Base-by-base conservation (phyloP, 2,329 filamentous ascomycete species). In the Alternaria novae-zelandiae region DNA sequence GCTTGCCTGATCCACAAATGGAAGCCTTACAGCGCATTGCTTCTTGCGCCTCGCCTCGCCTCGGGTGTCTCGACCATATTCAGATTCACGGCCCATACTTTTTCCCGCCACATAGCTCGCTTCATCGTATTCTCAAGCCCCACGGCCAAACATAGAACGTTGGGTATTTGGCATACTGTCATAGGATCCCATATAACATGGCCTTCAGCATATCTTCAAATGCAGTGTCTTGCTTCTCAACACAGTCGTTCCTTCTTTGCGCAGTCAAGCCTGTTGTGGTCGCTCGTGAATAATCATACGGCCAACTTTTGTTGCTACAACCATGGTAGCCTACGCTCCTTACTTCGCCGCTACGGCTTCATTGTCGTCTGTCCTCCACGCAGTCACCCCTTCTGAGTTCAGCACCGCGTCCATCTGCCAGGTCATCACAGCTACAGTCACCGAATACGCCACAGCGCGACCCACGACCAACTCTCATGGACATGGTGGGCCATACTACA, bases 401-500 rank as follows among this genome's bases (percentile, higher is more conserved):
- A 57, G 45, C 44, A 50, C 51, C 11, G 58, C 64, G 15, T 43
- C 66, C 7, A 54, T 61, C 23, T 70, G 66, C 46, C 47, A 66
- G 41, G 45, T 65, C 11, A 61, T 60, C 10, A 70, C 65, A 12
- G 65, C 63, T 7, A 70, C 65, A 11, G 62, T 68, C 28, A 71
- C 63, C 13, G 44, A 68, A 41, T 68, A 72, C 25, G 64, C 69
- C 13, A 67, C 70, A 20, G 67, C 67, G 4, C 55, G 64, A 23
- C 64, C 71, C 4, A 72, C 67, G 7, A 65, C 58, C 11, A 70
- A 70, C 23, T 17, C 64, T 32, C 67, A 73, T 30, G 74, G 69
- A n/a, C 74, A 76, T 23, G 74, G 74, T 21, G 75, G 75, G 10
- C 73, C 70, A 1, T 75, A 76, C 43, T 66, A 73, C 49, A 78